Base-by-base conservation (phyloP, 2,329 filamentous ascomycete genomes). In the Sporothrix curviconia region DNA sequence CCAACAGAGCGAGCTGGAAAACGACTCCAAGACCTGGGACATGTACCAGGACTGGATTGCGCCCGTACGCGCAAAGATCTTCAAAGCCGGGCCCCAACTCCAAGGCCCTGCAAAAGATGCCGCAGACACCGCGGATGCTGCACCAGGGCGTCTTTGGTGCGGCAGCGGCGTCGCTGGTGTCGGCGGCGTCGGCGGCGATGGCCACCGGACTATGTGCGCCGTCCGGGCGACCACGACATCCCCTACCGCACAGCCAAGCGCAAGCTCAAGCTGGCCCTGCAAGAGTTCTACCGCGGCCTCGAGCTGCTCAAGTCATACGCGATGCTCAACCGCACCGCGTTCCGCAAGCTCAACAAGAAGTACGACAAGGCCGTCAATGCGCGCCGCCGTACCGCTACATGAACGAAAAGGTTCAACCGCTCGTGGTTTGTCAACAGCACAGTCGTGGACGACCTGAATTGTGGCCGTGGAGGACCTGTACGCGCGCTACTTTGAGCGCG, bases 301-400 rank as follows among this genome's bases (percentile, higher is more conserved):
- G 94, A 99, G 69, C 76, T 97, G 46, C 79, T 99, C 59, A 97
- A 96, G 73, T 89, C 90, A 0, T 99, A 95, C 66, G 87, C 91
- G 1, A 75, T 95, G 22, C 78, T 96, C 14, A 99, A 99, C 70
- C 83, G 90, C 50, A 96, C 90, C 0, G 94, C 91, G 0, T 97
- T 97, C 67, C 86, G 92, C 32, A 99, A 99, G 71, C 90, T 99
- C 68, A 96, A 95, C 73, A 99, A 99, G 71, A 99, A 99, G 72
- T 97, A 95, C 69, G 92, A 97, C 77, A 99, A 97, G 74, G 84
- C 87, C 2, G 84, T 91, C 57, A 83, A 91, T 64, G 86, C 90
- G 40, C 82, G 87, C 90, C 90, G 0, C 81, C 86, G 0, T 81
- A 88, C 67, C 82, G 87, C 28, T 97, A 92, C 70, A 89, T 96